A percentile compares a stretch with the other conserved stretches of the same genome.
phyloP scores from a whole-genome alignment of 106 monocot genomes.

The Narthecium ossifragum region DNA sequence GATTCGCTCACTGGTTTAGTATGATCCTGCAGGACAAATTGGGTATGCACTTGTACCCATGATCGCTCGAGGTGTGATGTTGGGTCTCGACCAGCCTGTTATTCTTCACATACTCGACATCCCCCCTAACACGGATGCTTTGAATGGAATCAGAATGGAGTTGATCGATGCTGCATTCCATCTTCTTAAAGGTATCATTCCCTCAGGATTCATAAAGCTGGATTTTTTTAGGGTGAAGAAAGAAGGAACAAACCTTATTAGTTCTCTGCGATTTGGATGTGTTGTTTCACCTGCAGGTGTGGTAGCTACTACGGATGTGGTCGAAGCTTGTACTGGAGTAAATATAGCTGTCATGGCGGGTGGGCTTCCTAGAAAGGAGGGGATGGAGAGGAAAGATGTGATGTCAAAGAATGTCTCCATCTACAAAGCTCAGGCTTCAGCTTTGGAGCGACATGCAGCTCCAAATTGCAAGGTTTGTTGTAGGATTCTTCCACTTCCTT shows the following conservation, averaged over 20 bases:
- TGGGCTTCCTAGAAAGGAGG: slow-evolving; percentile 58
- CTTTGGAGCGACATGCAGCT: slow-evolving; percentile 61
- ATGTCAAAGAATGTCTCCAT: slow-evolving; percentile 71
- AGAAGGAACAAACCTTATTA: no score
- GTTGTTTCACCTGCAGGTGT: slow-evolving; percentile 37
- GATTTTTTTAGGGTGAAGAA: no score
- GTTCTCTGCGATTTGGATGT: not conserved
- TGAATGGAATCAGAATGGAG: slow-evolving; percentile 68
- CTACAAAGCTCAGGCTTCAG: slow-evolving; percentile 67
- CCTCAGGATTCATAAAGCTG: not conserved
- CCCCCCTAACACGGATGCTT: slow-evolving; percentile 26
- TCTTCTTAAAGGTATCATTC: slow-evolving; percentile 46
- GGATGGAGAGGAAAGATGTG: slow-evolving; percentile 72
- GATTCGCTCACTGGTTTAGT: not conserved
- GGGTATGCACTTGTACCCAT: slow-evolving; percentile 70
- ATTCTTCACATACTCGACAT: slow-evolving; percentile 71
- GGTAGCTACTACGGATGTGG: slow-evolving; percentile 63
- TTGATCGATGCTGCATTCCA: slow-evolving; percentile 60
- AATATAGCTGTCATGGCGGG: slow-evolving; percentile 64
- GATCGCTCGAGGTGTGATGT: slow-evolving; percentile 69
- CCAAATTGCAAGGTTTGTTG: slow-evolving; percentile 79
- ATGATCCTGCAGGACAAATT: slow-evolving; percentile 44
- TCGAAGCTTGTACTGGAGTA: slow-evolving; percentile 52
- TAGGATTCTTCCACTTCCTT: no score
- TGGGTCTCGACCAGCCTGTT: slow-evolving; percentile 57